These are phyloP conservation scores for Stagonosporopsis vannaccii DNA, from an alignment of 2,329 filamentous ascomycete genomes.

Conservation along the genomic window DNA sequence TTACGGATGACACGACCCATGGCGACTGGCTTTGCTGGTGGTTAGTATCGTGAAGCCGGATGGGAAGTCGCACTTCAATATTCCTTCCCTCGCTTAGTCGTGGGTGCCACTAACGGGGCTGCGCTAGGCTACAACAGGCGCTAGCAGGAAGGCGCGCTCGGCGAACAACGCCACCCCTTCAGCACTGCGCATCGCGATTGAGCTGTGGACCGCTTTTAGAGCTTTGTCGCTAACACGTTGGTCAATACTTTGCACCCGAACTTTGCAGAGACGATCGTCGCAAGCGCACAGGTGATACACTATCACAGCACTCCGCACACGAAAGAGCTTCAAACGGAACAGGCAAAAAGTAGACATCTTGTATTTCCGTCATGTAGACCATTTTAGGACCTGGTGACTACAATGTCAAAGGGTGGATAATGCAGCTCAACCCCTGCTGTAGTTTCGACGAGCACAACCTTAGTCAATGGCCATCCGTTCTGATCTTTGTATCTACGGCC, in stretches of 20 bases:
- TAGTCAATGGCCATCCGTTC: slow-evolving; percentile 42
- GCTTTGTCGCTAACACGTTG: neutral
- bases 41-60: slow-evolving; percentile 21
- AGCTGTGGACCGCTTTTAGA: no score
- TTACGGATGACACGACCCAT: slow-evolving; percentile 77
- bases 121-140: neutral
- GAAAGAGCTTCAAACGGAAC: neutral
- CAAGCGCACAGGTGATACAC: neutral
- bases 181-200: neutral
- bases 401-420: slow-evolving; percentile 42
- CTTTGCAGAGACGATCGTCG: no score
- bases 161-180: neutral
- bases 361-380: neutral
- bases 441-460: slow-evolving; percentile 35
- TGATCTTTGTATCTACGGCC: slow-evolving; percentile 35
- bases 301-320: neutral
- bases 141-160: neutral
- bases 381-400: slow-evolving; percentile 13
- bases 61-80: neutral
- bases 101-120: neutral
- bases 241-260: neutral
- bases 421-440: slow-evolving; percentile 31
- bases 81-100: neutral
- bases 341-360: neutral
- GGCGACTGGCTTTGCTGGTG: slow-evolving; percentile 43